These are phyloP conservation scores for Phalaenopsis equestris DNA, from an alignment of 106 monocot genomes.

Conservation along the genomic window DNA sequence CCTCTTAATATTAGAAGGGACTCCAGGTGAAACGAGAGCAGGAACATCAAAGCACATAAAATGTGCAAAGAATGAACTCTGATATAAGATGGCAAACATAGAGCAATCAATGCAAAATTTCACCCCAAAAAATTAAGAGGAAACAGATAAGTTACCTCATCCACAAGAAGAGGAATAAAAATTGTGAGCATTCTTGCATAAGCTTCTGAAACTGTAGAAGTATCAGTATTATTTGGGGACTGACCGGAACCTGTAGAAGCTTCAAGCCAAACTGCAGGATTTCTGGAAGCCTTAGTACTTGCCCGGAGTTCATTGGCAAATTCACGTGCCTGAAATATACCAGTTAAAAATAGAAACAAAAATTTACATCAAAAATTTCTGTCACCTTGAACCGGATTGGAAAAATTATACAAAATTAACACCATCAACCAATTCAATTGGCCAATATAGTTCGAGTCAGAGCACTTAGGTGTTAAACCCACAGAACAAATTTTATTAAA, in stretches of 20 bases:
- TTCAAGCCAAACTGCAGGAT: constrained; percentile 94
- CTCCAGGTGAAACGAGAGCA: constrained; percentile 54
- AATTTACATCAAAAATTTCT: neutral
- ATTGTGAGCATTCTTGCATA: constrained; percentile 99
- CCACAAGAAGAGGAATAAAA: constrained; percentile 98
- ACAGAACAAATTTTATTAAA: neutral
- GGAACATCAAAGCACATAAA: constrained; percentile 99
- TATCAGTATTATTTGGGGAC: constrained; percentile 56
- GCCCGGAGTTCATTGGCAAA: constrained; percentile 99
- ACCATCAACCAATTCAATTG: neutral
- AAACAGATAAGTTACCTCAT: constrained; percentile 60
- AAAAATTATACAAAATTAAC: neutral
- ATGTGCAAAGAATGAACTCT: constrained; percentile 99
- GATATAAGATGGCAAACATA: constrained; percentile 3
- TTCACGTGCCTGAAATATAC: constrained; percentile 75
- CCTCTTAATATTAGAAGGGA: constrained; percentile 34
- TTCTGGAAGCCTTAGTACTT: constrained; percentile 92
- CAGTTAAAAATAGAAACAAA: neutral
- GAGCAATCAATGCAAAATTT: constrained; percentile 1
- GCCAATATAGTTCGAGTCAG: neutral
- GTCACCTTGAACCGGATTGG: neutral
- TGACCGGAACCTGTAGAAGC: constrained; percentile 55
- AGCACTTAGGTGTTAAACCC: neutral
- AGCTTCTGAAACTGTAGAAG: constrained; percentile 93
- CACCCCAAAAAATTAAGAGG: neutral